A percentile compares a stretch with the other conserved stretches of the same genome.
These are phyloP conservation scores for Diaporthe destruens DNA, from an alignment of 2,329 filamentous ascomycete species.

Conservation along the genomic window DNA sequence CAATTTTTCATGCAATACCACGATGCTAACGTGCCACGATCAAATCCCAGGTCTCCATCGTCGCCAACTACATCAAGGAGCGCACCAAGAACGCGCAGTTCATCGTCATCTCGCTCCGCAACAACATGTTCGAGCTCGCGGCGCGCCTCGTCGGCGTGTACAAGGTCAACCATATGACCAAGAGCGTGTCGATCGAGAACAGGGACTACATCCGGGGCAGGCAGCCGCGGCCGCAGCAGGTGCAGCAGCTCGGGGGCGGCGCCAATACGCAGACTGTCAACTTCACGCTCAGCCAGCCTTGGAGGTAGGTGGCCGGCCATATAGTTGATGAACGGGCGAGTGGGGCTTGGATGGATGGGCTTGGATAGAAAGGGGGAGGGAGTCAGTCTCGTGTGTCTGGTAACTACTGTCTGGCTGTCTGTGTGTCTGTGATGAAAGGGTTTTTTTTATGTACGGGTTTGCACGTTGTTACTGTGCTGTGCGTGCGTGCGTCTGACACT, in stretches of 20 bases:
- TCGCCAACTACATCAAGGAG: conserved; percentile 99
- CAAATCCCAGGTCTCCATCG: conserved; percentile 83
- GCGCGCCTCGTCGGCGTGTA: conserved; percentile 95
- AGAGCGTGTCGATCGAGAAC: conserved; percentile 91
- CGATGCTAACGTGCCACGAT: conserved; percentile 39
- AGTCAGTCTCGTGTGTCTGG: conserved; percentile 2
- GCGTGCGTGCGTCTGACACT: not conserved
- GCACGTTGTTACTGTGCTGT: not conserved
- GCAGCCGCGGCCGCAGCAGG: conserved; percentile 51
- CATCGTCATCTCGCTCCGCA: conserved; percentile 96
- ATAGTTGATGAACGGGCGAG: too few relatives aligned
- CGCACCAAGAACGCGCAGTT: conserved; percentile 99
- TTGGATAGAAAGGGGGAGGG: not conserved
- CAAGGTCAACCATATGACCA: conserved; percentile 99
- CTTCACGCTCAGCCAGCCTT: conserved; percentile 42
- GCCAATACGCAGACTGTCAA: conserved; percentile 42
- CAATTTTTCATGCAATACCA: too few relatives aligned
- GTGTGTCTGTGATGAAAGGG: conserved; percentile 1
- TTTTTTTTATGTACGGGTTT: conserved; percentile 27
- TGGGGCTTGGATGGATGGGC: not conserved
- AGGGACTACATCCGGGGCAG: conserved; percentile 74
- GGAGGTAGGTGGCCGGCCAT: too few relatives aligned
- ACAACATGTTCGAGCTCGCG: conserved; percentile 99
- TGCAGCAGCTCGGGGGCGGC: conserved; percentile 44
- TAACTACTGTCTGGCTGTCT: not conserved